phyloP scores from a whole-genome alignment of 106 monocot genomes.

The Narthecium ossifragum region DNA sequence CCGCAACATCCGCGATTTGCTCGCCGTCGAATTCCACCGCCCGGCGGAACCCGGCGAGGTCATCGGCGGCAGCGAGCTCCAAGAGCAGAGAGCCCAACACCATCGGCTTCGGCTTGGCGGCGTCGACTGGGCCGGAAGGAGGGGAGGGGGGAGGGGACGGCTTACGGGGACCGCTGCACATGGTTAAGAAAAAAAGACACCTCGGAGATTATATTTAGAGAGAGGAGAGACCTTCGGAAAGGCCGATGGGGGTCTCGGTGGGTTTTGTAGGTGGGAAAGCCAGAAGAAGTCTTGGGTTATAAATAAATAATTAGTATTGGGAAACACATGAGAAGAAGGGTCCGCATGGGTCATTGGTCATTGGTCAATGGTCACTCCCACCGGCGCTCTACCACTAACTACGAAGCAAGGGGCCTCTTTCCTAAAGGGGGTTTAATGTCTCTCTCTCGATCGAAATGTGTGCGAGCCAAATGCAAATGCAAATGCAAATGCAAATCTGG shows the following conservation, averaged over 20 bases:
- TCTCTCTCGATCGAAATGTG: too few relatives aligned
- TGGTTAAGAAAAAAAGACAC: too few relatives aligned
- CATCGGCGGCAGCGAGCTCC: constrained; percentile 70
- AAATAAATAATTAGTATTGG: not conserved
- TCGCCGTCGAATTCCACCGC: constrained; percentile 26
- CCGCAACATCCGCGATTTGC: constrained; percentile 5
- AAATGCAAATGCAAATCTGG: too few relatives aligned
- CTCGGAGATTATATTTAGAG: too few relatives aligned
- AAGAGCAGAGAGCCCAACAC: constrained; percentile 24
- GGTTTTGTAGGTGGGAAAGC: not conserved
- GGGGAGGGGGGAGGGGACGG: constrained; percentile 4
- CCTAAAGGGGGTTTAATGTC: too few relatives aligned
- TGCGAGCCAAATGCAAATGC: too few relatives aligned
- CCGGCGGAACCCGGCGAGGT: constrained; percentile 36
- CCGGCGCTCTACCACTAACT: too few relatives aligned
- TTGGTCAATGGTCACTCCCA: too few relatives aligned
- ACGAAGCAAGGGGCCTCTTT: too few relatives aligned
- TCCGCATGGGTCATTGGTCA: not conserved
- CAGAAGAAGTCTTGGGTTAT: not conserved
- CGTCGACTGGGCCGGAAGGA: not conserved
- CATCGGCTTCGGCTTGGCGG: not conserved
- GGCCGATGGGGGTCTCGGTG: not conserved
- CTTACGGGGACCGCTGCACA: constrained; percentile 5
- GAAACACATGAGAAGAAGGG: not conserved
- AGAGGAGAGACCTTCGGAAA: too few relatives aligned